Base-by-base conservation (phyloP, 2,329 filamentous ascomycete genomes). In the Ascochyta fabae region DNA sequence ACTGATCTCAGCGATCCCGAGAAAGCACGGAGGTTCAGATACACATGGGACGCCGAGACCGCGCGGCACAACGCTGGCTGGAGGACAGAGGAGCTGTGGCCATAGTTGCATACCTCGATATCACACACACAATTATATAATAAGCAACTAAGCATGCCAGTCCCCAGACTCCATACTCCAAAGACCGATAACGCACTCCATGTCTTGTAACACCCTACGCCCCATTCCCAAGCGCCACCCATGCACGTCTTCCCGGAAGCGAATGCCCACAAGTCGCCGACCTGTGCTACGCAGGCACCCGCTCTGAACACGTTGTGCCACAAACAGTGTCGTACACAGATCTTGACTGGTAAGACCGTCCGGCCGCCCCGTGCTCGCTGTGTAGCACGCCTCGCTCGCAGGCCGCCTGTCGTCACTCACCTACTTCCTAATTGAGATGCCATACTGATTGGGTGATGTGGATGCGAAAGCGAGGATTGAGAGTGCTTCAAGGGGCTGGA, bases 1-100 rank as follows among this genome's bases (percentile, higher is more conserved):
- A 80, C 90, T 15, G 89, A 95, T 71, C 75, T 96, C 48, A 86
- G 84, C 53, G 84, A 91, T 69, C 85, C 88, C 0, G 82, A 83
- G 42, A 84, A 84, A 58, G 81, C 82, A 12, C 80, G 83, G 60
- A 81, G 92, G 66, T 90, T 86, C 80, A 78, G 84, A 56, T 94
- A 92, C 77, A 86, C 81, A 24, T 84, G 86, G 64, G 79, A 83
- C 6, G 75, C 76, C 61, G 75, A 77, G 46, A 77, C 75, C 19
- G 72, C 64, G 9, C 53, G 46, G 5, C 65, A 67, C 19, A 72
- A 73, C 46, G 78, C 76, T 29, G 75, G 80, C 41, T 96, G 91
- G 92, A 84, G 60, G 53, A 75, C 66, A 24, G 69, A 76, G 55
- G 74, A 77, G 60, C 60, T 75, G n/a, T 77, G 74, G 74, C 74